Base-by-base conservation (phyloP, 164 flowering plant species). In the Platanus orientalis region DNA sequence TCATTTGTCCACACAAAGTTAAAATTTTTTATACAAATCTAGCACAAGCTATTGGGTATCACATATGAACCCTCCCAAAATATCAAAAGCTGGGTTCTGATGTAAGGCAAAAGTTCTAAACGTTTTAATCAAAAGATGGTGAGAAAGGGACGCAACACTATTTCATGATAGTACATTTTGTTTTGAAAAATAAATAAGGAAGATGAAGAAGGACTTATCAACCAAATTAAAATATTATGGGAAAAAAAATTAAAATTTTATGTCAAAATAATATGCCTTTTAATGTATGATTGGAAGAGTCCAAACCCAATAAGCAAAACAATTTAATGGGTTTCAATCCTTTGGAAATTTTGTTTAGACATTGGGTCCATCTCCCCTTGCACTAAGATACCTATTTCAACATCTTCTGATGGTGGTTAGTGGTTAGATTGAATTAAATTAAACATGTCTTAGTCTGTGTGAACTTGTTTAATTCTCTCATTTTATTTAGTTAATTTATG, bases 241-340 rank as follows among this genome's bases (percentile, higher is more conserved):
- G 7, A 34, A 34, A 5, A 34, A 44, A 10, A 44, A 44, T 14
- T 6, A 19, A 44, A 44, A 44, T 9, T 4, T 32, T 32, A 42
- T 4, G 2, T 42, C 11, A 13, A 42, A 9, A 42, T 42, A 10
- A 10, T 3, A 42, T 42, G 17, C 17, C 17, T 42, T 42, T 42
- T 10, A 2, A 42, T 11, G 17, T 7, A 52, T 52, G 14, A 52
- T 52, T 24, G 30, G 30, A 52, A 52, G 55, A 52, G 55, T 24
- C 55, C 55, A 52, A 52, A 69, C 54, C 53, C 27, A 53, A n/a
- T 54, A 55, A 62, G 51, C 21, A 58, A 44, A 68, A 60, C 67
- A 65, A 65, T 6, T 54, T 65, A 55, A 45, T 60, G 54, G 67
- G 47, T 70, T 70, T 79, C 69, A 63, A 67, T 62, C 42, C 45